A percentile compares a stretch with the other conserved stretches of the same genome.
phyloP scores from a whole-genome alignment of 2,329 filamentous ascomycete species.

The Ophiostoma ulmi region DNA sequence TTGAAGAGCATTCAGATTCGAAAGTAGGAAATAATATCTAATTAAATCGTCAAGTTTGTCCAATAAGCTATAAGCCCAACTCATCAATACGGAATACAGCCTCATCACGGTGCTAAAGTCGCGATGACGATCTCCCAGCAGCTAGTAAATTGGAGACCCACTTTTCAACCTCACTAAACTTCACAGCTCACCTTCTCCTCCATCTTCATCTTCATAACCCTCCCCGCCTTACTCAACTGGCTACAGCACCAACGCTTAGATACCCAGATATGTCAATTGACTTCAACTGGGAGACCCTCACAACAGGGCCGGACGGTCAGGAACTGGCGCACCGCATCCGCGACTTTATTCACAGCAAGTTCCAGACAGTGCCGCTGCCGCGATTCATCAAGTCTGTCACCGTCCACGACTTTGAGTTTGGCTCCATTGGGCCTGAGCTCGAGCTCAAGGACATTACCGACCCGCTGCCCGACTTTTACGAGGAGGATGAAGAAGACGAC shows the following conservation, averaged over 20 bases:
- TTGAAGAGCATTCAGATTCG: no score
- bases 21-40: no score
- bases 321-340: slow-evolving; percentile 82
- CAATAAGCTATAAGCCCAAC: background rate
- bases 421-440: slow-evolving; percentile 72
- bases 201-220: no score
- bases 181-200: background rate
- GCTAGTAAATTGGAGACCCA: background rate
- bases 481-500: slow-evolving; percentile 56
- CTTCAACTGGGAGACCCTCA: slow-evolving; percentile 92
- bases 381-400: slow-evolving; percentile 96
- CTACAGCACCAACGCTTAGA: no score
- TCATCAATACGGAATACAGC: background rate
- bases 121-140: background rate
- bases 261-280: slow-evolving; percentile 80
- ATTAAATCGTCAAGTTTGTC: no score
- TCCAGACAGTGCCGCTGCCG: slow-evolving; percentile 84
- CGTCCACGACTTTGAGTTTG: slow-evolving; percentile 91
- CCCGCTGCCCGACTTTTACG: slow-evolving; percentile 93
- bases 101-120: background rate
- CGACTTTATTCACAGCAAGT: slow-evolving; percentile 90
- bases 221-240: background rate
- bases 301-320: slow-evolving; percentile 78
- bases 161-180: background rate
- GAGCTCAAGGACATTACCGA: slow-evolving; percentile 97